Base-by-base conservation (phyloP, 345 rosid genomes). In the Acer yangbiense region DNA sequence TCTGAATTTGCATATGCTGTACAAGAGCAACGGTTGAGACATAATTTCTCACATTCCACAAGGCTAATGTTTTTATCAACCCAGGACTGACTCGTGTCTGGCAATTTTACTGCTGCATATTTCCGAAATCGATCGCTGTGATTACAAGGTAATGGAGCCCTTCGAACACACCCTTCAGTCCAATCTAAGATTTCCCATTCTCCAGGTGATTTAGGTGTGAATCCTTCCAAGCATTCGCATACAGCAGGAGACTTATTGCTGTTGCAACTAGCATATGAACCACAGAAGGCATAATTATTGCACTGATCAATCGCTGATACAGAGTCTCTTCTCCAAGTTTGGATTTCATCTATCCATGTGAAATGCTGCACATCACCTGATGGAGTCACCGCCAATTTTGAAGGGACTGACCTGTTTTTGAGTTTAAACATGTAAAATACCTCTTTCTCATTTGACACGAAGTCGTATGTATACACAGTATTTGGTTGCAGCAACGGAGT, bases 21-120 rank as follows among this genome's bases (percentile, higher is more conserved):
- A 35, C 85, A 82, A 8, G 76, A 74, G 62, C 82, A 82, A 25
- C 78, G 71, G 7, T 71, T 66, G 66, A 74, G 58, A 73, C 85
- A 71, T 11, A 18, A 16, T 25, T 57, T 18, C 65, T 25, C 39
- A 48, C 85, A 78, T 70, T 78, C 48, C 8, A 54, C 70, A 5
- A 71, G 73, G 43, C 27, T 66, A 74, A 75, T 54, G 54, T 66
- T 71, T 11, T 6, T 23, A 57, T 78, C 75, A 10, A 13, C 23
- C 67, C 77, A 71, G 2, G 77, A 76, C 64, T 35, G 13, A 1
- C 17, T 54, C 9, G 70, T 55, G 27, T 78, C 82, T 1, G 85
- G 82, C 57, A 82, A 21, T 71, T 66, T 82, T 2, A 78, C 12
- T 7, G 60, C 76, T 3, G 14, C 5, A 41, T 63, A 2, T 20